Evolutionary conservation across 139 green algal genomes (phyloP).

Genomic region (Chlorella ohadii): DNA sequence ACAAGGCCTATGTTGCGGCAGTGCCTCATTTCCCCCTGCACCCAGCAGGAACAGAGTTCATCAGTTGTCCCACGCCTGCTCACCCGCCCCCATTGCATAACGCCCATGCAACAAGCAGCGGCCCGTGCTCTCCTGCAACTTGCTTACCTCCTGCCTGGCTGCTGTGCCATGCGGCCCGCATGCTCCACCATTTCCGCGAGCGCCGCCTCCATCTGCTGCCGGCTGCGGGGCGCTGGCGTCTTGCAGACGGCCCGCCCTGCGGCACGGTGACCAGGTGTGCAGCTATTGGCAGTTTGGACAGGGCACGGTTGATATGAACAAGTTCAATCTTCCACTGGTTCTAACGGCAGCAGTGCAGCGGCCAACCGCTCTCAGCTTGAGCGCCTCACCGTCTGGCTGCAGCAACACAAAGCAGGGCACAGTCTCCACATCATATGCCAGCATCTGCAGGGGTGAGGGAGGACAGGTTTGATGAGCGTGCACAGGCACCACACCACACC

Average conservation of each 20-base stretch:
- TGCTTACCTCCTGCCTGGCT: neutral
- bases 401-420: constrained; percentile 63
- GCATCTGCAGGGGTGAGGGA: constrained; percentile 38
- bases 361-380: neutral
- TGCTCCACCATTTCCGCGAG: constrained; percentile 5
- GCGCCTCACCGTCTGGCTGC: constrained; percentile 18
- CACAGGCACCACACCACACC: too few species aligned
- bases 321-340: neutral
- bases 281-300: too few species aligned
- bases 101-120: too few species aligned
- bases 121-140: too few species aligned
- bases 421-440: constrained; percentile 52
- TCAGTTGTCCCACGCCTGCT: too few species aligned
- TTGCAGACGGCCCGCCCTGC: constrained; percentile 28
- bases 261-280: too few species aligned
- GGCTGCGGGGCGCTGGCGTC: constrained; percentile 8
- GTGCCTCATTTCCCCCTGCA: neutral
- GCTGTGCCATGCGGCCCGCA: neutral
- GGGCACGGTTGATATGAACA: too few species aligned
- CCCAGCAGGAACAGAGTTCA: too few species aligned
- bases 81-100: too few species aligned
- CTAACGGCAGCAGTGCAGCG: neutral
- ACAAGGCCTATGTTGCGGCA: neutral
- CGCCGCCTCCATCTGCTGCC: constrained; percentile 35
- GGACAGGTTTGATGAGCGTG: too few species aligned